Evolutionary conservation across 257 asterid species (phyloP).

Genomic region (Plantago elongata): DNA sequence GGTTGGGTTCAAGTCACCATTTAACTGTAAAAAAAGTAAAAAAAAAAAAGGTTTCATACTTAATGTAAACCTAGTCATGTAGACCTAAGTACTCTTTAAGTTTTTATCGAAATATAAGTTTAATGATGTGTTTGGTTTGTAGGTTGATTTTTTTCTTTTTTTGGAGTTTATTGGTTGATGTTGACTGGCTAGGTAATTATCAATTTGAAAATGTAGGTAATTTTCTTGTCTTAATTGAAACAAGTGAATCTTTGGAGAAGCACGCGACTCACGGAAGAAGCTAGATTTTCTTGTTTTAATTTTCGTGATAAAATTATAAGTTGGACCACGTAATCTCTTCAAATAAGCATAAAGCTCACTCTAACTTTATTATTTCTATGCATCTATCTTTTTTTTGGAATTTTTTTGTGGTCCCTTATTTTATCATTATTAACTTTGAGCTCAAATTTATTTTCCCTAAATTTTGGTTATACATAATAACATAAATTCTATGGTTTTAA

Average conservation of each 20-base stretch:
- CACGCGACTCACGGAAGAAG: constrained; percentile 5
- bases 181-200: neutral
- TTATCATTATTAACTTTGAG: constrained; percentile 8
- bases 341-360: constrained; percentile 32
- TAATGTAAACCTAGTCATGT: no score
- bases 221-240: neutral
- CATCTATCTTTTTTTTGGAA: constrained; percentile 12
- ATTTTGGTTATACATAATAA: neutral
- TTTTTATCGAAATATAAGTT: no score
- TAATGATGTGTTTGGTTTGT: no score
- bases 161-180: neutral
- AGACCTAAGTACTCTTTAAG: no score
- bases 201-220: neutral
- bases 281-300: constrained; percentile 2
- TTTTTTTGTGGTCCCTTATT: constrained; percentile 35
- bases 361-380: constrained; percentile 27
- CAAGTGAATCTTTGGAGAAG: constrained; percentile 7
- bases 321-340: constrained; percentile 51
- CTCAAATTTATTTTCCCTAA: neutral
- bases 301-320: constrained; percentile 5
- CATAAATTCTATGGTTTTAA: neutral
- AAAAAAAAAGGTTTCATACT: no score
- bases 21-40: no score
- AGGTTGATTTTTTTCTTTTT: no score
- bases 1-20: no score